Evolutionary conservation across 1,284 basidiomycete species (phyloP).

Genomic region (Trichosporon faecale): DNA sequence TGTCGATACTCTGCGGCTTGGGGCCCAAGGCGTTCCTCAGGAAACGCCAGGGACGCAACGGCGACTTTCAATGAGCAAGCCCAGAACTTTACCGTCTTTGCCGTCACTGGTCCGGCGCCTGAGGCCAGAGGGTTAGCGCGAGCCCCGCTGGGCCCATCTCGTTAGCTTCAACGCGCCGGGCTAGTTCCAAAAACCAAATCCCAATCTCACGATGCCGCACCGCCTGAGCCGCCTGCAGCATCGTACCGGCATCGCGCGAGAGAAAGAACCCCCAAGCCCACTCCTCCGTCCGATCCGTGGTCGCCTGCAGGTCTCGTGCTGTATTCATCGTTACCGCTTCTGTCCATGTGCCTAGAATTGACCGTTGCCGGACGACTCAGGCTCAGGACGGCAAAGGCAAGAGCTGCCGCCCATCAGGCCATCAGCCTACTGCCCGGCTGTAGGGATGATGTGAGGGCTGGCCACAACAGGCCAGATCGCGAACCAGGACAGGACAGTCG

Average conservation of each 20-base stretch:
- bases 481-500: not conserved
- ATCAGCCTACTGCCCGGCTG: not conserved
- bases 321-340: conserved; percentile 5
- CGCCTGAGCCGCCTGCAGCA: not conserved
- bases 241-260: not conserved
- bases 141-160: not conserved
- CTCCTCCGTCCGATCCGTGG: not conserved
- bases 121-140: not conserved
- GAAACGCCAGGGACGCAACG: not conserved
- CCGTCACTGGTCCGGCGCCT: not conserved
- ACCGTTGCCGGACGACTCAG: conserved; percentile 4
- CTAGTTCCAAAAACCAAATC: conserved; percentile 6
- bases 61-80: conserved; percentile 2
- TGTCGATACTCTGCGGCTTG: not conserved
- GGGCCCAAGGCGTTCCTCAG: conserved; percentile 4
- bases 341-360: conserved; percentile 8
- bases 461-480: not conserved
- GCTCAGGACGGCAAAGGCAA: not conserved
- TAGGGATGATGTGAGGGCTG: not conserved
- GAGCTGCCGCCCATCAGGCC: not conserved
- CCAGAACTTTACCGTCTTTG: conserved; percentile 6
- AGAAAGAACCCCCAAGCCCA: not conserved
- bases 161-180: not conserved
- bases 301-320: not conserved
- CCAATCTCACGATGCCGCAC: not conserved